Percentiles rank a stretch among this genome's conserved stretches.
phyloP scores from a whole-genome alignment of 1,284 basidiomycete species.

The Cerrena zonata region DNA sequence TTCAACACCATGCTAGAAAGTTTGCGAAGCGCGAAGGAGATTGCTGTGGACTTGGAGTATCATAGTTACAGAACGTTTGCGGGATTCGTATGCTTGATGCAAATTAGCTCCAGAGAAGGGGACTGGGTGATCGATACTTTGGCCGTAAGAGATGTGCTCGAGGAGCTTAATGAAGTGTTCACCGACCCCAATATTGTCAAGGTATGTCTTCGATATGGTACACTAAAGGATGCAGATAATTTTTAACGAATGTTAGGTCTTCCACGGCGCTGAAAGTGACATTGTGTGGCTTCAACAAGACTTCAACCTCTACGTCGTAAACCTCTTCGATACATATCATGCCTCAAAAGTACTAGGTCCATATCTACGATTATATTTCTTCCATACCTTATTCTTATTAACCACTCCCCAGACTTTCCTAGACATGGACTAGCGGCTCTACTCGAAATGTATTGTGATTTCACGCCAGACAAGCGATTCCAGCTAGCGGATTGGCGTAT shows the following conservation, averaged over 20 bases:
- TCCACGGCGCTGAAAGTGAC: constrained; percentile 93
- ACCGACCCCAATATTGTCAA: constrained; percentile 83
- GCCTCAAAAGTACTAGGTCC: constrained; percentile 80
- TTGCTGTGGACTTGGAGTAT: constrained; percentile 93
- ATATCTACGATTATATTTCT: too few relatives aligned
- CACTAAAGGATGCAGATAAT: too few relatives aligned
- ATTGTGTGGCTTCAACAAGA: constrained; percentile 95
- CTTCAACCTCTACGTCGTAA: constrained; percentile 89
- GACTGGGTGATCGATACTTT: constrained; percentile 89
- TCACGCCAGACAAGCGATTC: constrained; percentile 91
- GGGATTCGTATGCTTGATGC: constrained; percentile 92
- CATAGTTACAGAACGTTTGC: constrained; percentile 81
- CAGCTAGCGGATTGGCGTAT: constrained; percentile 97
- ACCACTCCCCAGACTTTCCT: constrained; percentile 64
- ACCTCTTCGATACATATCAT: constrained; percentile 94
- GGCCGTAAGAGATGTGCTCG: constrained; percentile 70
- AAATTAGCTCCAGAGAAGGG: constrained; percentile 78
- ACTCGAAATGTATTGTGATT: constrained; percentile 86
- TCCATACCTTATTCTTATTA: too few relatives aligned
- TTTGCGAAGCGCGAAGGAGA: constrained; percentile 64
- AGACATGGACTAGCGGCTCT: constrained; percentile 80
- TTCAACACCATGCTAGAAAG: constrained; percentile 64
- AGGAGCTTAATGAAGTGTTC: constrained; percentile 71
- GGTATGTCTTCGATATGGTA: constrained; percentile 39
- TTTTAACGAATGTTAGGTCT: too few relatives aligned